Evolutionary conservation across 2,329 filamentous ascomycete genomes (phyloP).

Genomic region (Fusarium annulatum): DNA sequence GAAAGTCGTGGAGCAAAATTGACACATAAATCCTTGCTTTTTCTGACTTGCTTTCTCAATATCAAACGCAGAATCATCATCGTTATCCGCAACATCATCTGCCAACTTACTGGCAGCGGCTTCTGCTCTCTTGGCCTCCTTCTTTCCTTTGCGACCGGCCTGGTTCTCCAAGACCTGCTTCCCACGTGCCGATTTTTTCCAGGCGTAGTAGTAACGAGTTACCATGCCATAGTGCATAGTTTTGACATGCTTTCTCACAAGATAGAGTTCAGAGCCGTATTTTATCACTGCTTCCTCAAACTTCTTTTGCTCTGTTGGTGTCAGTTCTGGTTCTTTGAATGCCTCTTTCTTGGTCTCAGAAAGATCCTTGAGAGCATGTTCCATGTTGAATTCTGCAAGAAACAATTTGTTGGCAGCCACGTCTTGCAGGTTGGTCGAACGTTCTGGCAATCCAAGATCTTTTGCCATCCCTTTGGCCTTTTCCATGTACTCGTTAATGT

Average conservation of each 20-base stretch:
- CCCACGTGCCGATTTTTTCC: constrained; percentile 93
- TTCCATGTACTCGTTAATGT: constrained; percentile 81
- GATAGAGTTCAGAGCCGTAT: constrained; percentile 89
- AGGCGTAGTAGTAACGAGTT: constrained; percentile 95
- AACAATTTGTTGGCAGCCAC: constrained; percentile 81
- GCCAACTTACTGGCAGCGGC: constrained; percentile 80
- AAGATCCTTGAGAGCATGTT: constrained; percentile 77
- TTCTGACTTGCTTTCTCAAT: constrained; percentile 81
- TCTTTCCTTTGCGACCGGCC: constrained; percentile 88
- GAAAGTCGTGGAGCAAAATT: constrained; percentile 84
- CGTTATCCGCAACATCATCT: constrained; percentile 91
- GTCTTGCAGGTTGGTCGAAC: constrained; percentile 88
- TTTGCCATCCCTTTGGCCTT: constrained; percentile 73
- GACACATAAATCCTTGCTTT: constrained; percentile 90
- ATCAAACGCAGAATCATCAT: constrained; percentile 97
- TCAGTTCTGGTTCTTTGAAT: constrained; percentile 87
- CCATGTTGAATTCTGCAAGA: constrained; percentile 75
- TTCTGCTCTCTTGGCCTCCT: constrained; percentile 80
- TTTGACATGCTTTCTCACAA: constrained; percentile 86
- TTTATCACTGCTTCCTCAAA: constrained; percentile 93
- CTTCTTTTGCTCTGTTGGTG: constrained; percentile 81
- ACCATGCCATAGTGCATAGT: constrained; percentile 82
- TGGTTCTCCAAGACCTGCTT: constrained; percentile 91
- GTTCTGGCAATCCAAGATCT: constrained; percentile 75
- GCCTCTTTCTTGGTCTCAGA: constrained; percentile 74